phyloP scores from a whole-genome alignment of 225 moss, liverwort and hornwort species.

The Antitrichia curtipendula region DNA sequence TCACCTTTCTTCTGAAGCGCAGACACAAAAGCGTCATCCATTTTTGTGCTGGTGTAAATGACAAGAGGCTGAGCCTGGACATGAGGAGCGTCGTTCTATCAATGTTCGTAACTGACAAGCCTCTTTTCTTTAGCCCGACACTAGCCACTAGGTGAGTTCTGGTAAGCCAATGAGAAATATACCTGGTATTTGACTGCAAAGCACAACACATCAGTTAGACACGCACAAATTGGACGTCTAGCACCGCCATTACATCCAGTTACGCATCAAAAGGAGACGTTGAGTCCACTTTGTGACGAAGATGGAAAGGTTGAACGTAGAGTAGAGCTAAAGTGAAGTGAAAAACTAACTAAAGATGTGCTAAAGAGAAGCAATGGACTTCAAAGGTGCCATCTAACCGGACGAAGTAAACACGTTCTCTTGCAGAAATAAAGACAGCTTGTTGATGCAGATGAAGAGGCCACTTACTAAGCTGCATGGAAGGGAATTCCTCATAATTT shows the following conservation, averaged over 20 bases:
- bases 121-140: neutral
- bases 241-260: neutral
- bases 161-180: neutral
- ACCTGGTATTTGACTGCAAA: slow-evolving; percentile 52
- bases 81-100: slow-evolving; percentile 3
- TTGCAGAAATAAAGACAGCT: neutral
- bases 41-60: slow-evolving; percentile 90
- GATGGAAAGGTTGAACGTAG: neutral
- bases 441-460: neutral
- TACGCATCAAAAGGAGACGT: neutral
- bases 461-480: slow-evolving; percentile 74
- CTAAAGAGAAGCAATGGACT: neutral
- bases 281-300: neutral
- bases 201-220: neutral
- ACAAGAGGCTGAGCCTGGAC: slow-evolving; percentile 64
- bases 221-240: neutral
- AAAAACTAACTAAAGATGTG: neutral
- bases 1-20: slow-evolving; percentile 75
- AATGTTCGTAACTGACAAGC: neutral
- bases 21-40: slow-evolving; percentile 68
- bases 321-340: neutral
- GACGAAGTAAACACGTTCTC: neutral
- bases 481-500: slow-evolving; percentile 57
- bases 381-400: neutral
- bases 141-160: neutral